A percentile compares a stretch with the other conserved stretches of the same genome.
Evolutionary conservation across 805 yeast species (phyloP).

Genomic region (Cyberlindnera petersonii): DNA sequence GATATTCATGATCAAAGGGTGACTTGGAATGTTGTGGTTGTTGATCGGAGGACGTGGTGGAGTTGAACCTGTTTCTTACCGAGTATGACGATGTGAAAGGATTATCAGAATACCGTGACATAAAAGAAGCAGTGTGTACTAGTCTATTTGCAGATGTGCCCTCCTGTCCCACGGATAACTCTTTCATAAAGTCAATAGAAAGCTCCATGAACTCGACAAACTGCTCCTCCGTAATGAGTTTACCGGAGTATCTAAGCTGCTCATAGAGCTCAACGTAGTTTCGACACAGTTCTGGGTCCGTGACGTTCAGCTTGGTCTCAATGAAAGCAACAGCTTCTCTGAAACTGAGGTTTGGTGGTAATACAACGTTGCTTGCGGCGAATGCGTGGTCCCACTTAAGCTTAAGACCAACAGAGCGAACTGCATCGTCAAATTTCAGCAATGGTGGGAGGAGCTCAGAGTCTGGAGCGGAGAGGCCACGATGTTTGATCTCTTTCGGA

Average conservation of each 20-base stretch:
- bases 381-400: conserved; percentile 45
- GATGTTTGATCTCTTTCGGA: conserved; percentile 41
- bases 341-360: conserved; percentile 40
- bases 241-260: conserved; percentile 60
- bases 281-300: conserved; percentile 18
- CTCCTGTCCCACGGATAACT: conserved; percentile 7
- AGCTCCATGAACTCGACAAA: conserved; percentile 56
- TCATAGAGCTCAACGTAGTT: conserved; percentile 58
- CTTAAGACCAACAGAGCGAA: conserved; percentile 57
- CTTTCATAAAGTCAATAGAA: conserved; percentile 33
- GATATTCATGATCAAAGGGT: not conserved
- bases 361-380: conserved; percentile 30
- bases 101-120: conserved; percentile 8
- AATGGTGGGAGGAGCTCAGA: conserved; percentile 36
- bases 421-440: conserved; percentile 47
- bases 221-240: conserved; percentile 52
- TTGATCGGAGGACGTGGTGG: too few species aligned
- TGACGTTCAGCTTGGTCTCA: conserved; percentile 22
- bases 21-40: not conserved
- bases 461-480: conserved; percentile 47
- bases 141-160: conserved; percentile 1
- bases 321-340: conserved; percentile 40
- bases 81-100: conserved; percentile 8
- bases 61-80: conserved; percentile 7
- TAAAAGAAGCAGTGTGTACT: conserved; percentile 5